Evolutionary conservation across 352 stramenopile genomes (phyloP).

Genomic region (Pythium apleroticum): DNA sequence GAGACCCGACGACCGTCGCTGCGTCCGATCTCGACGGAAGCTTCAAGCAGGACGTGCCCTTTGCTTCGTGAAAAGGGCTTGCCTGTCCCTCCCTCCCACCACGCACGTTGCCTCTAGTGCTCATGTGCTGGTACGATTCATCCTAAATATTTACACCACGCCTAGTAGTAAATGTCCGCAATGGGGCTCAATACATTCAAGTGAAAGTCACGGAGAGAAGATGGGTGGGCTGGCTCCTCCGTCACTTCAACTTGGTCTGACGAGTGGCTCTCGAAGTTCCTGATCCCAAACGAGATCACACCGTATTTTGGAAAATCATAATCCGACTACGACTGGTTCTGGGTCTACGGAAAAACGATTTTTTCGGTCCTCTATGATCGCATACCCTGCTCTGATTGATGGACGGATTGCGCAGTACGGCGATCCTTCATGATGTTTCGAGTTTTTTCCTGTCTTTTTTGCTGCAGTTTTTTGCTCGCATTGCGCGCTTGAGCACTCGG

Average conservation of each 20-base stretch:
- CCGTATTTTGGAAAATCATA: neutral
- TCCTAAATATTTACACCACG: conserved; percentile 3
- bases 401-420: neutral
- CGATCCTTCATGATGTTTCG: conserved; percentile 26
- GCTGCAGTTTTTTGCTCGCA: conserved; percentile 21
- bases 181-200: conserved; percentile 3
- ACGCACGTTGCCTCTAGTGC: neutral
- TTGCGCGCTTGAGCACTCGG: conserved; percentile 6
- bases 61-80: conserved; percentile 3
- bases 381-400: conserved; percentile 14
- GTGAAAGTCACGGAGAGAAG: neutral
- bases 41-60: conserved; percentile 18
- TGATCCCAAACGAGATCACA: neutral
- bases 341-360: neutral
- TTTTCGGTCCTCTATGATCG: neutral
- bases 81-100: neutral
- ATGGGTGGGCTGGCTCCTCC: neutral
- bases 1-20: conserved; percentile 10
- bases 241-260: conserved; percentile 7
- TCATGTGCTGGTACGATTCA: conserved; percentile 15
- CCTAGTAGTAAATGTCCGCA: conserved; percentile 1
- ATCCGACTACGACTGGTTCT: conserved; percentile 8
- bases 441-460: conserved; percentile 22
- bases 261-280: neutral
- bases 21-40: conserved; percentile 19